Conservation (phyloP, 495 filamentous ascomycete genomes). For the Penicilliopsis zonata region DNA sequence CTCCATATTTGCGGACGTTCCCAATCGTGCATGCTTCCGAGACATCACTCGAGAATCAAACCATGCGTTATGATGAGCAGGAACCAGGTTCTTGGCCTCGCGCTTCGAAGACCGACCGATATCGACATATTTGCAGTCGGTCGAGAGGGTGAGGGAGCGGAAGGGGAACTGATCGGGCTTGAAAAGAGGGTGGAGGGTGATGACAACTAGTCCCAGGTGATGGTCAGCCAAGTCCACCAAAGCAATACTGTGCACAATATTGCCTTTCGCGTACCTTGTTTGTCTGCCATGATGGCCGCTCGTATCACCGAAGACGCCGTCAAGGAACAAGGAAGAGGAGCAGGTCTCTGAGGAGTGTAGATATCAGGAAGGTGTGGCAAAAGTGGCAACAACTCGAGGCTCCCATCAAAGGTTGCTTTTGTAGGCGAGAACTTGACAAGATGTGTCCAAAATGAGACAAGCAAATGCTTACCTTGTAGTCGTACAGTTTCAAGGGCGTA, state of each 20-base stretch:
- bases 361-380: too few species aligned
- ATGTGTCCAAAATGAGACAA: too few species aligned
- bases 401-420: too few species aligned
- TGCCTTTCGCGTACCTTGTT: conserved; percentile 13
- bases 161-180: conserved; percentile 11
- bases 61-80: conserved; percentile 50
- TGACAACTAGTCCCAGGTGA: conserved; percentile 10
- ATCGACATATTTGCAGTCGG: conserved; percentile 11
- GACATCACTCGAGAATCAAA: conserved; percentile 79
- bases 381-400: too few species aligned
- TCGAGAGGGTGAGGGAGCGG: conserved; percentile 19
- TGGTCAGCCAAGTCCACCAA: background rate
- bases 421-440: too few species aligned
- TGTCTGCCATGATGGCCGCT: conserved; percentile 21
- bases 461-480: too few species aligned
- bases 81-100: conserved; percentile 35
- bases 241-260: background rate
- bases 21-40: conserved; percentile 57
- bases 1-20: conserved; percentile 25
- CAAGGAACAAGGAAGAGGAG: background rate
- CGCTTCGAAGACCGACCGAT: conserved; percentile 54
- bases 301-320: too few species aligned
- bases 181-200: conserved; percentile 13
- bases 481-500: too few species aligned
- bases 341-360: conserved; percentile 1